Conservation (phyloP, 1,139 yeast species). For the Yarrowia galli region DNA sequence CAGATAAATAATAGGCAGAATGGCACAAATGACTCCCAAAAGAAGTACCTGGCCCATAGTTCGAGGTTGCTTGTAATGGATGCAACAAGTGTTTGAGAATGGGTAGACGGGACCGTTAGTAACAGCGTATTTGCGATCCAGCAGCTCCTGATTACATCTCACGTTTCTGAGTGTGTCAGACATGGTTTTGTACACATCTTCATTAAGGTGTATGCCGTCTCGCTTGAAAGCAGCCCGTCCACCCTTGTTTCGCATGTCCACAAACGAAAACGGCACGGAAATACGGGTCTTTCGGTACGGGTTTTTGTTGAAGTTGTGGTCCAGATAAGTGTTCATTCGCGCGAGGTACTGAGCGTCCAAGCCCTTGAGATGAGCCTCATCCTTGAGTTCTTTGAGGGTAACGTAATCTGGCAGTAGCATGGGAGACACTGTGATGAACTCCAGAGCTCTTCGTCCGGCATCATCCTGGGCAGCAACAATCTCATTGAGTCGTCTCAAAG, state of each 20-base stretch:
- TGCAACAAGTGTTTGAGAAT: slow-evolving; percentile 44
- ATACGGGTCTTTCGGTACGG: slow-evolving; percentile 39
- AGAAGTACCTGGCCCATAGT: slow-evolving; percentile 41
- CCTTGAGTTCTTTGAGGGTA: slow-evolving; percentile 38
- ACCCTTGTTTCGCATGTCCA: slow-evolving; percentile 40
- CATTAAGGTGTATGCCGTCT: slow-evolving; percentile 42
- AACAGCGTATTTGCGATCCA: slow-evolving; percentile 34
- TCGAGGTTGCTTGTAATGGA: slow-evolving; percentile 41
- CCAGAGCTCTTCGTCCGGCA: slow-evolving; percentile 39
- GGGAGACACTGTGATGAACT: slow-evolving; percentile 41
- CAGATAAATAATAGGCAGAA: neutral
- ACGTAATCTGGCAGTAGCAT: slow-evolving; percentile 35
- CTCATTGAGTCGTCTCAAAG: slow-evolving; percentile 40
- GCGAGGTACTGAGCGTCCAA: slow-evolving; percentile 19
- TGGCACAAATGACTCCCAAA: slow-evolving; percentile 12
- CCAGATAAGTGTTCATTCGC: slow-evolving; percentile 23
- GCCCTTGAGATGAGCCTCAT: slow-evolving; percentile 14
- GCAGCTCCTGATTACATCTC: slow-evolving; percentile 44
- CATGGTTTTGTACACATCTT: slow-evolving; percentile 42
- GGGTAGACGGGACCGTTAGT: slow-evolving; percentile 41
- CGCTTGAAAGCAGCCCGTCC: slow-evolving; percentile 40
- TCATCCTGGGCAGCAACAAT: slow-evolving; percentile 40
- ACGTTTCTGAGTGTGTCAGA: slow-evolving; percentile 44
- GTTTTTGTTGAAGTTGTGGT: slow-evolving; percentile 26
- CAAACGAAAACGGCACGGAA: slow-evolving; percentile 43